Percentiles rank a stretch among this genome's conserved stretches.
phyloP scores from a whole-genome alignment of 768 basidiomycete genomes.

The Tulasnella sp. region DNA sequence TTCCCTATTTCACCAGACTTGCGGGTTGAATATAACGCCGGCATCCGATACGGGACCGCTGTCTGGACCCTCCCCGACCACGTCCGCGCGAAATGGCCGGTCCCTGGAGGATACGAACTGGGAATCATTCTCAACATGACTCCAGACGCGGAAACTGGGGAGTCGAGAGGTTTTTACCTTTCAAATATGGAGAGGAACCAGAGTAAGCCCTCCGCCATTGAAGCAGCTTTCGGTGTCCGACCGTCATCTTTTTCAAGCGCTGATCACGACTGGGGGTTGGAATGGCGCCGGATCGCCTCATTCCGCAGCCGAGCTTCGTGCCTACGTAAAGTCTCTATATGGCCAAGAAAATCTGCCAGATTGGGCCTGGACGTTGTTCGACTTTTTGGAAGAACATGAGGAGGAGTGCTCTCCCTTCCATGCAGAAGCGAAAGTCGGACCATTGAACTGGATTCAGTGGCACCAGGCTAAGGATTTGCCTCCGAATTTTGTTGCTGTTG shows the following conservation, averaged over 20 bases:
- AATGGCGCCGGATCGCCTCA: neutral
- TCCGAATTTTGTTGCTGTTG: constrained; percentile 23
- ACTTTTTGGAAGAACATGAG: constrained; percentile 28
- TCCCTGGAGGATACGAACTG: neutral
- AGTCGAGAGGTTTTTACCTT: neutral
- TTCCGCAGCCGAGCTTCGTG: constrained; percentile 12
- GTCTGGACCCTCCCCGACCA: constrained; percentile 20
- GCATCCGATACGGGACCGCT: neutral
- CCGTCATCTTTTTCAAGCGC: neutral
- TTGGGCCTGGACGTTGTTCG: constrained; percentile 19
- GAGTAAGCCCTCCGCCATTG: neutral
- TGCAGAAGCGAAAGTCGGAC: constrained; percentile 17
- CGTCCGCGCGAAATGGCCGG: constrained; percentile 2
- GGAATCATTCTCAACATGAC: neutral
- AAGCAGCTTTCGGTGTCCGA: neutral
- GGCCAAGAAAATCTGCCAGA: neutral
- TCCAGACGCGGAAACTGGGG: constrained; percentile 4
- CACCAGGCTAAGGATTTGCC: constrained; percentile 22
- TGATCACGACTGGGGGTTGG: constrained; percentile 11
- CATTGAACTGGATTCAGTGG: constrained; percentile 20
- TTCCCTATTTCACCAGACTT: constrained; percentile 3
- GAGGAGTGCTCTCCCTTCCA: constrained; percentile 15
- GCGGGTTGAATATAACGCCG: constrained; percentile 24
- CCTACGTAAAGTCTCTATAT: neutral
- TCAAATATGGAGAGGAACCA: neutral